Conservation (phyloP, 108 stramenopile genomes). For the Parietichytrium sp. region DNA sequence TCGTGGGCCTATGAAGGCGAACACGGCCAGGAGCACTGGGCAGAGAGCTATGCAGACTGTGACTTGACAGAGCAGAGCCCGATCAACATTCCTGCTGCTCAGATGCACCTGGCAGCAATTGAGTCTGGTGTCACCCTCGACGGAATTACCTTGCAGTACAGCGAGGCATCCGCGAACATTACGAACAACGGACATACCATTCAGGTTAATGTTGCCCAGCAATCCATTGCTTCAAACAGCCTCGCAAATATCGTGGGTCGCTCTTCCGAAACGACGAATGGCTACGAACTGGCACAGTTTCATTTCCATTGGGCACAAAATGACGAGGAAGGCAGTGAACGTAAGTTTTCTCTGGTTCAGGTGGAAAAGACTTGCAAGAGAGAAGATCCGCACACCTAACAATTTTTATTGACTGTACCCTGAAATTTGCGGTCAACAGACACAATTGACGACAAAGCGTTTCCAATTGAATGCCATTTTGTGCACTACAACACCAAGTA, state of each 20-base stretch:
- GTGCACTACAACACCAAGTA: conserved; percentile 28
- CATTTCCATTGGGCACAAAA: conserved; percentile 30
- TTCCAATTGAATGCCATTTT: conserved; percentile 5
- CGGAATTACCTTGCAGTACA: not conserved
- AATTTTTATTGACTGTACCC: too few relatives aligned
- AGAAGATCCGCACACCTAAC: too few relatives aligned
- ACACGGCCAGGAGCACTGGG: too few relatives aligned
- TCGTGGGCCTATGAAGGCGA: too few relatives aligned
- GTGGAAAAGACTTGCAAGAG: too few relatives aligned
- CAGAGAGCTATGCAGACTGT: too few relatives aligned
- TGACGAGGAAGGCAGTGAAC: conserved; percentile 14
- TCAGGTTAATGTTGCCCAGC: not conserved
- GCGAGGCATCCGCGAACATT: not conserved
- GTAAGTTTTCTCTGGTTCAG: too few relatives aligned
- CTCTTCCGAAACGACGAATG: not conserved
- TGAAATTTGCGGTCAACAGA: too few relatives aligned
- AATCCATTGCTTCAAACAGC: not conserved
- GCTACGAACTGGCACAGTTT: conserved; percentile 17
- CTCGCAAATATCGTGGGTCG: not conserved
- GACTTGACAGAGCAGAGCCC: not conserved
- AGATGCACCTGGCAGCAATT: not conserved
- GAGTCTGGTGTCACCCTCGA: not conserved
- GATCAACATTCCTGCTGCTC: not conserved
- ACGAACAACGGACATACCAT: conserved; percentile 17
- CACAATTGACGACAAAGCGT: not conserved